These are phyloP conservation scores for Porphyrellus cyaneotinctus DNA, from an alignment of 768 basidiomycete genomes.

Conservation along the genomic window DNA sequence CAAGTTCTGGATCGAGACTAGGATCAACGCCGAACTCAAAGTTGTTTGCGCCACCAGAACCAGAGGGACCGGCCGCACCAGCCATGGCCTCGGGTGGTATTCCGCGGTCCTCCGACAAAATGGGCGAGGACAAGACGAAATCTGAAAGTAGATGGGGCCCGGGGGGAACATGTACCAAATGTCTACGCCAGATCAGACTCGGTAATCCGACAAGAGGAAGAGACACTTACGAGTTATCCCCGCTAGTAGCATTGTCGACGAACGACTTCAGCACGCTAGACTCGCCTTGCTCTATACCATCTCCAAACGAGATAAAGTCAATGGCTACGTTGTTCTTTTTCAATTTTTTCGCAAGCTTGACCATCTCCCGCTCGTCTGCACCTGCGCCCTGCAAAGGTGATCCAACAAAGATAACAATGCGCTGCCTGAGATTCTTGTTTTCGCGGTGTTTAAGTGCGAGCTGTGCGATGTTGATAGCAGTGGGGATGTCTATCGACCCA, in stretches of 20 bases:
- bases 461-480: constrained; percentile 90
- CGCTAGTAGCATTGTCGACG: constrained; percentile 73
- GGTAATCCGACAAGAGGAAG: neutral
- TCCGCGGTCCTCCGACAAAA: constrained; percentile 77
- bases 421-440: constrained; percentile 96
- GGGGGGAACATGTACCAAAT: constrained; percentile 75
- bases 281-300: constrained; percentile 71
- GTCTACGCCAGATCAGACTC: constrained; percentile 42
- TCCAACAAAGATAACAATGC: constrained; percentile 91
- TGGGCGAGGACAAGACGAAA: constrained; percentile 70
- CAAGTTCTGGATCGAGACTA: constrained; percentile 91
- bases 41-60: constrained; percentile 46
- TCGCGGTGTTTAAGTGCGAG: constrained; percentile 96
- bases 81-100: constrained; percentile 61
- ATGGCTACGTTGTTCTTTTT: constrained; percentile 99
- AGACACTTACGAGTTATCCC: constrained; percentile 78
- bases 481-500: constrained; percentile 81
- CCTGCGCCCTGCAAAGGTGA: constrained; percentile 74
- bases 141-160: constrained; percentile 83
- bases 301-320: constrained; percentile 88
- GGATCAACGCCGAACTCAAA: constrained; percentile 95
- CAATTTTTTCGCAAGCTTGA: constrained; percentile 91
- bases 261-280: constrained; percentile 73
- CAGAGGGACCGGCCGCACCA: constrained; percentile 43
- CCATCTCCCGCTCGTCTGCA: constrained; percentile 74